These are phyloP conservation scores for Thelephora terrestris DNA, from an alignment of 1,284 basidiomycete species.

Conservation along the genomic window DNA sequence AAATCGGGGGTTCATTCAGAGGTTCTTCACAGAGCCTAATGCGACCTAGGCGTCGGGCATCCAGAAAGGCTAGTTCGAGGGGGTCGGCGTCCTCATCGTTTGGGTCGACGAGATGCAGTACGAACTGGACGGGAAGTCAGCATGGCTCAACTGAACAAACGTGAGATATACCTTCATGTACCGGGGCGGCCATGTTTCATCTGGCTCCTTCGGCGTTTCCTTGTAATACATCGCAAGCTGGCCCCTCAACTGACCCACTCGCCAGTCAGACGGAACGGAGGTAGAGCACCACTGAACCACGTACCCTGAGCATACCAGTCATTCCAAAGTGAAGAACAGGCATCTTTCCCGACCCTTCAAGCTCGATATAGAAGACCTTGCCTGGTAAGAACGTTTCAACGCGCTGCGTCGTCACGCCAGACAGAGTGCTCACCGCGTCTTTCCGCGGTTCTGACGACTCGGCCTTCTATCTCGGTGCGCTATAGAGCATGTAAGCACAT, in stretches of 20 bases:
- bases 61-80: constrained; percentile 51
- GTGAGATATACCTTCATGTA: constrained; percentile 49
- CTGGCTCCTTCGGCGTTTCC: constrained; percentile 38
- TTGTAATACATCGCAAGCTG: constrained; percentile 55
- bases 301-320: constrained; percentile 73
- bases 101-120: constrained; percentile 39
- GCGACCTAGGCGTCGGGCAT: constrained; percentile 64
- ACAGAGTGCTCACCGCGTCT: constrained; percentile 41
- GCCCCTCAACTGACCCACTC: constrained; percentile 45
- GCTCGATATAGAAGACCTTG: constrained; percentile 68
- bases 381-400: constrained; percentile 29
- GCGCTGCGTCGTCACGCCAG: neutral
- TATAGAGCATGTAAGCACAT: neutral
- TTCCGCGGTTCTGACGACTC: constrained; percentile 48
- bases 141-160: neutral
- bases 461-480: constrained; percentile 39
- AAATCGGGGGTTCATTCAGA: constrained; percentile 56
- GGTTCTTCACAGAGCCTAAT: constrained; percentile 57
- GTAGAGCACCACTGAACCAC: neutral
- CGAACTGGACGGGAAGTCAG: constrained; percentile 36
- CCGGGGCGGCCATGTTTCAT: constrained; percentile 65
- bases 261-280: neutral
- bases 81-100: constrained; percentile 15
- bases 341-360: constrained; percentile 51
- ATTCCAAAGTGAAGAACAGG: constrained; percentile 79